Percentiles rank a stretch among this genome's conserved stretches.
phyloP scores from a whole-genome alignment of 768 basidiomycete species.

The Clitopilus hobsonii region DNA sequence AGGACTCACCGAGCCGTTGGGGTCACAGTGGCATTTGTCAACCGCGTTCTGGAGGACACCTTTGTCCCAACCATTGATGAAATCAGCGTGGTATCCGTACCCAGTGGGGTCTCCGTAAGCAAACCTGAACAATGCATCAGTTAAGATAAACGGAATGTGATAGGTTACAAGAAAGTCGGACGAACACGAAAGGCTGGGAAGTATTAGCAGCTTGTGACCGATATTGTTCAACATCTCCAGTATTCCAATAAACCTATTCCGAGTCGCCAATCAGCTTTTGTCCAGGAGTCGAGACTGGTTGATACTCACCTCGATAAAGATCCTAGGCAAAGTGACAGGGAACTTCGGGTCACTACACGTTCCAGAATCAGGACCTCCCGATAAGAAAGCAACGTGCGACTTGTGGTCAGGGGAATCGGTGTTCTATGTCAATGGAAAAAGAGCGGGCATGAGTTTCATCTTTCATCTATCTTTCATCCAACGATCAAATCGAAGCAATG shows the following conservation, averaged over 20 bases:
- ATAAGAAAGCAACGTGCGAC: constrained; percentile 45
- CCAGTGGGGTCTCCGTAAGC: constrained; percentile 60
- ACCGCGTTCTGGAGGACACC: constrained; percentile 52
- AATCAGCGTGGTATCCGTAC: constrained; percentile 58
- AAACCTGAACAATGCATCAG: constrained; percentile 20
- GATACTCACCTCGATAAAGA: constrained; percentile 46
- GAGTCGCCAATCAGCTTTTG: constrained; percentile 1
- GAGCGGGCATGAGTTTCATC: not conserved
- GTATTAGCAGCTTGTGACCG: constrained; percentile 41
- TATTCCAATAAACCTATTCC: constrained; percentile 42
- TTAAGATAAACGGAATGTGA: not conserved
- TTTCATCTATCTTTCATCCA: not conserved
- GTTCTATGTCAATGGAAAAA: constrained; percentile 23
- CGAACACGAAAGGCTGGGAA: constrained; percentile 49
- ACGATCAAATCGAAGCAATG: no score
- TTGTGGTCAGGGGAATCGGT: constrained; percentile 47
- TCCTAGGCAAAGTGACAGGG: constrained; percentile 40
- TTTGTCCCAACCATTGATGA: constrained; percentile 57
- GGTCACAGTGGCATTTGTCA: constrained; percentile 45
- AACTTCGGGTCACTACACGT: constrained; percentile 41
- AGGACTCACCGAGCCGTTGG: constrained; percentile 35
- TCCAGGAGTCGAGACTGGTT: not conserved
- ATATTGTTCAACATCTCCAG: constrained; percentile 26
- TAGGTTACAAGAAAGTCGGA: not conserved
- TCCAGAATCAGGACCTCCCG: constrained; percentile 43